Evolutionary conservation across 441 rosid genomes (phyloP).

Genomic region (Pelargonium cotyledonis): DNA sequence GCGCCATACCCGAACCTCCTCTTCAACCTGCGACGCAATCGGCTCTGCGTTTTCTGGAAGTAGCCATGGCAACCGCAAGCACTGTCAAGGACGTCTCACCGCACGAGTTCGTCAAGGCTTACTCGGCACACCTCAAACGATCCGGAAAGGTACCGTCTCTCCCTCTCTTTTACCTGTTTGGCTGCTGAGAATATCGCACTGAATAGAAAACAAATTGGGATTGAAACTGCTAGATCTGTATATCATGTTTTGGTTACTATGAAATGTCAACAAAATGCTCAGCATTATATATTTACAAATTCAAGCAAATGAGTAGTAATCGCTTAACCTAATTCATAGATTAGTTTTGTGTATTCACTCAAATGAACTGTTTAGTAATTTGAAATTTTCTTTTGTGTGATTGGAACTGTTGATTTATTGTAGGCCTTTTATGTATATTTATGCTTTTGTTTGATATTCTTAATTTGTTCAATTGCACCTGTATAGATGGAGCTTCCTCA

Average conservation of each 20-base stretch:
- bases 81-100: conserved; percentile 42
- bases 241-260: too few relatives aligned
- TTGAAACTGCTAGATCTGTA: too few relatives aligned
- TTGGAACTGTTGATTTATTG: not conserved
- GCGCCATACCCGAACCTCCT: too few relatives aligned
- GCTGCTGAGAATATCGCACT: too few relatives aligned
- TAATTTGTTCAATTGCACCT: not conserved
- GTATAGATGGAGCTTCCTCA: conserved; percentile 67
- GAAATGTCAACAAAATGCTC: too few relatives aligned
- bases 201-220: too few relatives aligned
- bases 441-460: not conserved
- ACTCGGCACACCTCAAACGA: conserved; percentile 44
- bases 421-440: too few relatives aligned
- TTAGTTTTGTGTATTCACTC: not conserved
- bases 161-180: too few relatives aligned
- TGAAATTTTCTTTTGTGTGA: not conserved
- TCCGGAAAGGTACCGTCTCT: conserved; percentile 35
- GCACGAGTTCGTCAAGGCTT: conserved; percentile 46
- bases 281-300: too few relatives aligned
- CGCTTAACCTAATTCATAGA: not conserved
- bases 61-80: conserved; percentile 32
- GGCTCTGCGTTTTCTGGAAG: too few relatives aligned
- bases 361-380: not conserved
- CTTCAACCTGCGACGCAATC: too few relatives aligned
- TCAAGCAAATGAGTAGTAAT: too few relatives aligned